Conservation (phyloP, 2,329 filamentous ascomycete genomes). For the Cytospora leucostoma region DNA sequence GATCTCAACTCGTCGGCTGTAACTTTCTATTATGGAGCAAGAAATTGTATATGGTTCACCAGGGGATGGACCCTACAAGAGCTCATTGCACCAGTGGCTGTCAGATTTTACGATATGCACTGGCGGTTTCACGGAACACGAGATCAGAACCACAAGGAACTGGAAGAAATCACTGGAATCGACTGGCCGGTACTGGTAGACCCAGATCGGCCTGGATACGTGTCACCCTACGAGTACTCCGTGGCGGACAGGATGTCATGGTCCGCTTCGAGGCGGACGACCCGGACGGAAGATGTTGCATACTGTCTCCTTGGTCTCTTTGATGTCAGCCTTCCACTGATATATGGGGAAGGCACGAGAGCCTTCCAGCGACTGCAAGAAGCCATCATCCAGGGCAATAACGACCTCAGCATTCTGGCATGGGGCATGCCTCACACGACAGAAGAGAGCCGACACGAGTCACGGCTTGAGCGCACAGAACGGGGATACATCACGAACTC, state of each 20-base stretch:
- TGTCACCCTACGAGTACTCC: not conserved
- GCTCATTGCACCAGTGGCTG: constrained; percentile 25
- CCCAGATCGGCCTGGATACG: not conserved
- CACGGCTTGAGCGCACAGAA: not conserved
- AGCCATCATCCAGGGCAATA: not conserved
- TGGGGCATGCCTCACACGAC: not conserved
- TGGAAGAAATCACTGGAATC: constrained; percentile 2
- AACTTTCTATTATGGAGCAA: not conserved
- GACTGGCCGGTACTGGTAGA: not conserved
- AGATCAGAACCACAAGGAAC: not conserved
- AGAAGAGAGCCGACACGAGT: not conserved
- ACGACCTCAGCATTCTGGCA: not conserved
- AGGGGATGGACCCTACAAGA: constrained; percentile 21
- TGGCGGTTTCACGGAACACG: constrained; percentile 10
- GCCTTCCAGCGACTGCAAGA: not conserved
- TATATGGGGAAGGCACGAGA: constrained; percentile 35
- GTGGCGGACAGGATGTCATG: constrained; percentile 34
- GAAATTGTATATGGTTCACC: not conserved
- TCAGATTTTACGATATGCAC: constrained; percentile 27
- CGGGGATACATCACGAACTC: too few species aligned
- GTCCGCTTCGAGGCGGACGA: constrained; percentile 31
- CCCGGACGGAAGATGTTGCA: constrained; percentile 31
- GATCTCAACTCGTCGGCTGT: not conserved
- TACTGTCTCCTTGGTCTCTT: constrained; percentile 36
- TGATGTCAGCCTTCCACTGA: constrained; percentile 34